Base-by-base conservation (phyloP, 306 rosid genomes). In the Quercus rubra region DNA sequence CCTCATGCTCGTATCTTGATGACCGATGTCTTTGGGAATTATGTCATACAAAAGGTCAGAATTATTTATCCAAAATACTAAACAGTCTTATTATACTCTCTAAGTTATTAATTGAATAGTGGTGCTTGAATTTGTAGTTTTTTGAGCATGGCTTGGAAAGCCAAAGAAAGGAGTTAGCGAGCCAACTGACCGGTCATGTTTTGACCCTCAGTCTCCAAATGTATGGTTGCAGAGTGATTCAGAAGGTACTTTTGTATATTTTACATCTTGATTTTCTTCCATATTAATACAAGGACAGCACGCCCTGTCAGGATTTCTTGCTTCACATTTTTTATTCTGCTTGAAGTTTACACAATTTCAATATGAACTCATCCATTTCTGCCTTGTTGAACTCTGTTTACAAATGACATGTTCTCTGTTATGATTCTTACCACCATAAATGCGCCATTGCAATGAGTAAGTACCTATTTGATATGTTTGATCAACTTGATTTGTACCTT, bases 201-300 rank as follows among this genome's bases (percentile, higher is more conserved):
- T 90, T 93, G 86, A 92, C 96, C 68, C 94, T 95, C 62, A 95
- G 99, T 88, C 94, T 95, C 81, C 98, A 95, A 88, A 95, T 95
- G 98, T 95, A 95, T 85, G 99, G 98, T 64, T 93, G 99, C 90
- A 85, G 99, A 83, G 99, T 93, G 79, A 93, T 95, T 77, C 99
- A 95, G 89, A 95, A 95, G 99, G 99, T 95, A 77, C 83, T 81
- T 70, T 81, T 72, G 30, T 70, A 71, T 73, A 74, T 55, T 58
- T 70, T 70, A 57, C 73, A 64, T 43, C 74, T 38, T 75, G 5
- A 41, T 66, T 12, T 85, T 73, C 56, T 73, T 79, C 75, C 77
- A 54, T 73, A 68, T 51, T 35, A 14, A 54, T 43, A 18, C 46
- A 2, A 8, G 19, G 27, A 33, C 43, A 56, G 56, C 70, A 81